Conservation (phyloP, 148 eudicot species). For the Rhododendron mucronatum region DNA sequence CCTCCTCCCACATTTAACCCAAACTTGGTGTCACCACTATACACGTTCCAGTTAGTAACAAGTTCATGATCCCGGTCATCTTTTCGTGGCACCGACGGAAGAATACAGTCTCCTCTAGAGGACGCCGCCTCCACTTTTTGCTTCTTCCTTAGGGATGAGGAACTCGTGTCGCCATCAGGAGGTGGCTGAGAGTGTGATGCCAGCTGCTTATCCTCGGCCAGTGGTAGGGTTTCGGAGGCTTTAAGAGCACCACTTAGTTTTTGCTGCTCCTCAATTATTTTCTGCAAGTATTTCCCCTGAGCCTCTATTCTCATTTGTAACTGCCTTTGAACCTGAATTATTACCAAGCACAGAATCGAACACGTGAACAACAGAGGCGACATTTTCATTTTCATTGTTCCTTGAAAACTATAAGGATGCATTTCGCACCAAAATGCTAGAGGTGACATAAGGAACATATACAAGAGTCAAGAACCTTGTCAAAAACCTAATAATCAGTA, state of each 20-base stretch:
- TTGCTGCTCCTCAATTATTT: conserved; percentile 87
- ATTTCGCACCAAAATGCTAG: not conserved
- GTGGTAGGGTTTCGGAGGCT: conserved; percentile 33
- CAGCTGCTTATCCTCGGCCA: conserved; percentile 18
- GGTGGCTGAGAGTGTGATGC: conserved; percentile 27
- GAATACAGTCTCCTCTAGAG: conserved; percentile 3
- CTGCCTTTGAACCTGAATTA: conserved; percentile 72
- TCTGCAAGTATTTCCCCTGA: conserved; percentile 81
- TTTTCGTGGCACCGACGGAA: conserved; percentile 7
- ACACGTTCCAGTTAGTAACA: conserved; percentile 23
- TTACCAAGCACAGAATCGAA: not conserved
- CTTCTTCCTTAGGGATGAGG: conserved; percentile 47
- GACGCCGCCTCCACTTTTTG: conserved; percentile 35
- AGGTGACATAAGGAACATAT: not conserved
- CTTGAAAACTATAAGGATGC: not conserved
- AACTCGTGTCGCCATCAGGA: conserved; percentile 24
- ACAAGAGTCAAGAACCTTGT: not conserved
- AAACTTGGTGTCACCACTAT: conserved; percentile 32
- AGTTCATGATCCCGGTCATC: conserved; percentile 17
- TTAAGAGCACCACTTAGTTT: conserved; percentile 39
- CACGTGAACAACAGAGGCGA: not conserved
- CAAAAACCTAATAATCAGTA: not conserved
- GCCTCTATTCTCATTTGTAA: conserved; percentile 89
- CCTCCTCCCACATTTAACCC: conserved; percentile 22
- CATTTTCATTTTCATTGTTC: not conserved